Evolutionary conservation across 257 asterid species (phyloP).

Genomic region (Ligustrum vulgare): DNA sequence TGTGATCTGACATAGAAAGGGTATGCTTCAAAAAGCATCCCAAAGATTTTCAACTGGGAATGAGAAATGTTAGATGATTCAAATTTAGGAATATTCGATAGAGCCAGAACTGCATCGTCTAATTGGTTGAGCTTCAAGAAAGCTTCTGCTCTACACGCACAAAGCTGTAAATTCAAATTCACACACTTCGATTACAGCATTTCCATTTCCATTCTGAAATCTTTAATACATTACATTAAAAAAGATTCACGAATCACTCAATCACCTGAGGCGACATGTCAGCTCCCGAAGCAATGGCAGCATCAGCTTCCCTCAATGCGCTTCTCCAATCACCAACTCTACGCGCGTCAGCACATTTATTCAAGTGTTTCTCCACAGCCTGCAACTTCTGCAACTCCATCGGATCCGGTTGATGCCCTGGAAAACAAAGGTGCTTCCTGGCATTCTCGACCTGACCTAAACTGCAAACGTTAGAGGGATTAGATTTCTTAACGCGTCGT

Average conservation of each 20-base stretch:
- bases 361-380: conserved; percentile 57
- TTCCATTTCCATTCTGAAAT: background rate
- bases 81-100: conserved; percentile 48
- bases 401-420: conserved; percentile 39
- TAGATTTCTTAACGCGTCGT: conserved; percentile 25
- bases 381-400: conserved; percentile 59
- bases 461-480: conserved; percentile 35
- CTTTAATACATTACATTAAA: background rate
- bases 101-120: conserved; percentile 52
- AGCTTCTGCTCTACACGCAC: conserved; percentile 87
- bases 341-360: conserved; percentile 62
- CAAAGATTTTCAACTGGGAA: conserved; percentile 53
- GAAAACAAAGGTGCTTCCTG: conserved; percentile 39
- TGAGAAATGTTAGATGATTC: conserved; percentile 20
- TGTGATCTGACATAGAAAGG: conserved; percentile 63
- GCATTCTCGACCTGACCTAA: conserved; percentile 58
- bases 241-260: conserved; percentile 35
- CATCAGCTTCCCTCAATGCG: conserved; percentile 58
- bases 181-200: conserved; percentile 28
- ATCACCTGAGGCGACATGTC: conserved; percentile 76
- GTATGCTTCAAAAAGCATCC: conserved; percentile 72
- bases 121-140: conserved; percentile 72
- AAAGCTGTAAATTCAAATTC: conserved; percentile 62
- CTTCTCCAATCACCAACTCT: conserved; percentile 66
- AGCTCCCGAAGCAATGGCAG: conserved; percentile 71